A percentile compares a stretch with the other conserved stretches of the same genome.
Evolutionary conservation across 352 stramenopile genomes (phyloP).

Genomic region (Phytopythium oedochilum): DNA sequence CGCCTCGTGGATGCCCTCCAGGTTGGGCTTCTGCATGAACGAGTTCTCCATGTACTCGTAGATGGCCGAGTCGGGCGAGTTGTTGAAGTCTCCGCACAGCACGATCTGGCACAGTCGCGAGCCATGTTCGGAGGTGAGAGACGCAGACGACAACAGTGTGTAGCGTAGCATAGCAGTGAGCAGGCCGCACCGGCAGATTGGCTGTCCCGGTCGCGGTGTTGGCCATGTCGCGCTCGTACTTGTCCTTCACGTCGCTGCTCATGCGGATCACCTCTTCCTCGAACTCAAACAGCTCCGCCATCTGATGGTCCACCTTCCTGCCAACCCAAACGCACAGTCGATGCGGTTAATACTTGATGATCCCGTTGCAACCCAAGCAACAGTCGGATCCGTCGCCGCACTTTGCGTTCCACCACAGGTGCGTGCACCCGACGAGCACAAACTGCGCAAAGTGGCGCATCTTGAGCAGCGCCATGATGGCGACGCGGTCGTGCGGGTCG

Average conservation of each 20-base stretch:
- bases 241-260: conserved; percentile 73
- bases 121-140: too few relatives aligned
- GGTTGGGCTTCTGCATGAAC: conserved; percentile 83
- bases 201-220: conserved; percentile 42
- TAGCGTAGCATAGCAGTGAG: neutral
- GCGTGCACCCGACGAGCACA: conserved; percentile 77
- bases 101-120: too few relatives aligned
- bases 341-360: neutral
- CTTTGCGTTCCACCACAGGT: conserved; percentile 88
- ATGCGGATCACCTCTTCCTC: conserved; percentile 82
- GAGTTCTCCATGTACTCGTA: conserved; percentile 87
- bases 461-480: conserved; percentile 81
- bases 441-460: conserved; percentile 80
- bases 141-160: neutral
- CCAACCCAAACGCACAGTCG: neutral
- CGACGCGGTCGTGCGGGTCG: conserved; percentile 81
- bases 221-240: conserved; percentile 67
- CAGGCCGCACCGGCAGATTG: conserved; percentile 40
- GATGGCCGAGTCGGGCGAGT: conserved; percentile 75
- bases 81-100: conserved; percentile 86
- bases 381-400: conserved; percentile 16
- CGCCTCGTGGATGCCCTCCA: conserved; percentile 57
- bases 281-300: conserved; percentile 80
- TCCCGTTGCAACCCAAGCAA: neutral
- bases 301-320: conserved; percentile 85